Evolutionary conservation across 768 basidiomycete species (phyloP).

Genomic region (Chalciporus piperatus): DNA sequence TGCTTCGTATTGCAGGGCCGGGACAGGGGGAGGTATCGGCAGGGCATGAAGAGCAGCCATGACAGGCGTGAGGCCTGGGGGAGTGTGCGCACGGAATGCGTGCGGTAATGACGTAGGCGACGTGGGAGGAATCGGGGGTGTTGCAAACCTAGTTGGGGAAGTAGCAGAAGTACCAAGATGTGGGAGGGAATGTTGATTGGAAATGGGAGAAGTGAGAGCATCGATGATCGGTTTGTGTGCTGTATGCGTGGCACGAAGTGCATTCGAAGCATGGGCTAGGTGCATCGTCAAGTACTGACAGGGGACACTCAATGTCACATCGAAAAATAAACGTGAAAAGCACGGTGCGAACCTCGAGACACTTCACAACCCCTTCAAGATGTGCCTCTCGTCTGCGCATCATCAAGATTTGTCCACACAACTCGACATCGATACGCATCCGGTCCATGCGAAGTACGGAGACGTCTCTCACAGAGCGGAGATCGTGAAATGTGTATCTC

Average conservation of each 20-base stretch:
- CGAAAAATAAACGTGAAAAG: slow-evolving; percentile 7
- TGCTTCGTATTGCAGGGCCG: slow-evolving; percentile 63
- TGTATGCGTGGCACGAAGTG: slow-evolving; percentile 59
- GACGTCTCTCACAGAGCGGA: slow-evolving; percentile 46
- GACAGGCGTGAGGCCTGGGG: slow-evolving; percentile 25
- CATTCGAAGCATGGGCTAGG: slow-evolving; percentile 53
- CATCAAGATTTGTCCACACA: slow-evolving; percentile 70
- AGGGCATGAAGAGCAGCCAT: slow-evolving; percentile 34
- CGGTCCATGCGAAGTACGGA: slow-evolving; percentile 53
- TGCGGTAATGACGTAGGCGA: not conserved
- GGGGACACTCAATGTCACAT: slow-evolving; percentile 1
- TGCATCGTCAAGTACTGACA: slow-evolving; percentile 47
- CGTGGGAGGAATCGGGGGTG: not conserved
- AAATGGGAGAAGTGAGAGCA: slow-evolving; percentile 35
- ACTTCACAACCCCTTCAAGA: slow-evolving; percentile 58
- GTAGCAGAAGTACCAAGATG: not conserved
- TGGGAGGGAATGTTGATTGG: not conserved
- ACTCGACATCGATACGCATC: slow-evolving; percentile 77
- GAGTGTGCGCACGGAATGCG: slow-evolving; percentile 1
- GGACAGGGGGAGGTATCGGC: slow-evolving; percentile 25
- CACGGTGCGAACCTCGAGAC: slow-evolving; percentile 45
- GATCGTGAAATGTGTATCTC: slow-evolving; percentile 67
- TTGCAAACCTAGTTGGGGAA: not conserved
- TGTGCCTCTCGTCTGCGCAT: slow-evolving; percentile 68
- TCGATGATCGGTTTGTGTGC: slow-evolving; percentile 47